These are phyloP conservation scores for Aspergillus ellipticus DNA, from an alignment of 495 filamentous ascomycete genomes.

Conservation along the genomic window DNA sequence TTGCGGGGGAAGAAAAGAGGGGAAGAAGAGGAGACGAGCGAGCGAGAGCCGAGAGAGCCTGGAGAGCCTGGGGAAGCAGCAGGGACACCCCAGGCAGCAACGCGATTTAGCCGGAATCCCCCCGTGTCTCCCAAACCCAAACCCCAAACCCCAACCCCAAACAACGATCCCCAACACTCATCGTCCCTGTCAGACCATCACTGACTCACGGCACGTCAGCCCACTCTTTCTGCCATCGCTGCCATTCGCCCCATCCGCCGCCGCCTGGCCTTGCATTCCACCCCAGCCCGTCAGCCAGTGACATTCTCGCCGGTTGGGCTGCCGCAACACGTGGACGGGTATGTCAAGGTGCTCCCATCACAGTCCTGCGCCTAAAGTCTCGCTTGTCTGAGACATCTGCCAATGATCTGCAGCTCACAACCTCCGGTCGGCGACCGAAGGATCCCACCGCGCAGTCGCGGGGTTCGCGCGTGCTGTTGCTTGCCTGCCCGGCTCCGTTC, in stretches of 20 bases:
- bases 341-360: background rate
- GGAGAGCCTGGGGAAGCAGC: background rate
- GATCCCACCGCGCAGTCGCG: too few species aligned
- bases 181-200: background rate
- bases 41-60: background rate
- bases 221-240: too few species aligned
- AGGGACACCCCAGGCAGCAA: background rate
- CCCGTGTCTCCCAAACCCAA: background rate
- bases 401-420: too few species aligned
- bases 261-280: too few species aligned
- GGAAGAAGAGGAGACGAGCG: background rate
- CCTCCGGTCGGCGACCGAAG: too few species aligned
- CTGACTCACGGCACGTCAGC: background rate
- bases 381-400: too few species aligned
- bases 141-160: too few species aligned
- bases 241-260: too few species aligned
- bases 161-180: too few species aligned
- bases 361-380: too few species aligned
- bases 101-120: background rate
- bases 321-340: background rate
- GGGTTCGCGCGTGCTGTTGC: background rate
- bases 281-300: too few species aligned
- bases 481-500: background rate
- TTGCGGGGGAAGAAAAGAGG: background rate
- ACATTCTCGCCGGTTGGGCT: background rate